Evolutionary conservation across 2,329 filamentous ascomycete species (phyloP), one percentile per base, ranked within the genome.

Genomic region (Parastagonospora avenae): DNA sequence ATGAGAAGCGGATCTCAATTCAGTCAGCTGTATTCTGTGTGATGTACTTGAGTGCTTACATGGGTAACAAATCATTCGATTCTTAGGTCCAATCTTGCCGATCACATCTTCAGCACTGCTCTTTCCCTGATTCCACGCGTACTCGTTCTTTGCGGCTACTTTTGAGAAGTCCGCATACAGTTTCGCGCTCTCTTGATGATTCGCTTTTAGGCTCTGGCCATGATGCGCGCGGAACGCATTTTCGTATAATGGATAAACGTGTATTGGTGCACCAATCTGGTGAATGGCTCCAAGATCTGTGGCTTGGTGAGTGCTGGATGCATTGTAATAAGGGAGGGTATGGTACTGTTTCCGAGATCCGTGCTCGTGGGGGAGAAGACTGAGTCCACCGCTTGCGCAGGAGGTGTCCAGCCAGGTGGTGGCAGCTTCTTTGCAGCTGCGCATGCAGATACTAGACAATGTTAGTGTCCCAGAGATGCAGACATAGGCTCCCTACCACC

Each of bases 191-290:
- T 89, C 86, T 6, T 74, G 59, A 47, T 84, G 76, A 46, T 88
- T 89, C 4, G 82, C 79, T 16, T 68, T 46, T 0, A 82, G 68
- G 1, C 80, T 79, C 60, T 89, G 86, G 1, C 73, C 66, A 1
- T 79, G 75, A 55, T 82, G 75, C 0, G 84, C 85, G 29, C 85
- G 78, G 46, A 86, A 85, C 0, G 73, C 83, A 55, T 86, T 87
- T 57, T 89, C 86, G 59, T 87, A 89, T 0, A 89, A 63, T 0
- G 86, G 85, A 59, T 89, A 89, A 0, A 89, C 76, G 29, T 89
- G 86, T 9, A 88, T 85, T 0, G 86, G 85, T 0, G 82, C 76
- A 0, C 85, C 85, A 9, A 89, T 80, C 2, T 75, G 75, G 59
- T 89, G 85, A 2, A 74, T 73, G 1, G 80, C 78, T 1, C 83